Evolutionary conservation across 2,329 filamentous ascomycete genomes (phyloP).

Genomic region (Didymella pinodella): DNA sequence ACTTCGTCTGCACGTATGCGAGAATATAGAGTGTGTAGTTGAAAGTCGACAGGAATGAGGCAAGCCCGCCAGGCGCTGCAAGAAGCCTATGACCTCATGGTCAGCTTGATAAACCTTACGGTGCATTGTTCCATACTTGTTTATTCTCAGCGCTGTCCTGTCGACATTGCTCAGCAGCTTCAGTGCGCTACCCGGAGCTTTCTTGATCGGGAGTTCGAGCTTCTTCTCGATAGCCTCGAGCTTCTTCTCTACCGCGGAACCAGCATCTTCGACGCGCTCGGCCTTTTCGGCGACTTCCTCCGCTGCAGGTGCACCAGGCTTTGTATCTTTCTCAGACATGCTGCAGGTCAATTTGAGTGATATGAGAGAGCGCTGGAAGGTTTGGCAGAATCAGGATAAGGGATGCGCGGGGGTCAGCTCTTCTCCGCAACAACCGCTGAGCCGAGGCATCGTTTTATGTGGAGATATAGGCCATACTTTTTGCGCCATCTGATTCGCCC

Average conservation of each 20-base stretch:
- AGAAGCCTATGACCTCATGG: slow-evolving; percentile 47
- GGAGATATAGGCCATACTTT: background rate
- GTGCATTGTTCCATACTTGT: slow-evolving; percentile 48
- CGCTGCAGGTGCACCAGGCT: slow-evolving; percentile 48
- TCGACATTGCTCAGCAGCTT: slow-evolving; percentile 49
- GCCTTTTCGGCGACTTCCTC: slow-evolving; percentile 43
- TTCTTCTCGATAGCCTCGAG: slow-evolving; percentile 20
- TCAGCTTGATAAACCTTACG: slow-evolving; percentile 14
- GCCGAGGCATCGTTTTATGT: slow-evolving; percentile 25
- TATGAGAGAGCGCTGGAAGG: slow-evolving; percentile 22
- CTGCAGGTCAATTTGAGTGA: slow-evolving; percentile 19
- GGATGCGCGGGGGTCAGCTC: slow-evolving; percentile 19
- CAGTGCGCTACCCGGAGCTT: slow-evolving; percentile 36
- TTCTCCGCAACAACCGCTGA: slow-evolving; percentile 30
- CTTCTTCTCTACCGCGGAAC: slow-evolving; percentile 22
- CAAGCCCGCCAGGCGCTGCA: slow-evolving; percentile 55
- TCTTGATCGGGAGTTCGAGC: slow-evolving; percentile 22
- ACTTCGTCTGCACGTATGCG: slow-evolving; percentile 53
- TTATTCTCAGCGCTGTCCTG: slow-evolving; percentile 52
- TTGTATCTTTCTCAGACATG: slow-evolving; percentile 50
- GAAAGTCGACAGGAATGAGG: slow-evolving; percentile 56
- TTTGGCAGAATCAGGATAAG: slow-evolving; percentile 27
- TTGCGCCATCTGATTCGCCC: background rate
- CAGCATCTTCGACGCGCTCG: slow-evolving; percentile 20
- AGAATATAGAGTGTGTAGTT: slow-evolving; percentile 58